phyloP scores from a whole-genome alignment of 177 flowering plant genomes.

The Telopea speciosissima region DNA sequence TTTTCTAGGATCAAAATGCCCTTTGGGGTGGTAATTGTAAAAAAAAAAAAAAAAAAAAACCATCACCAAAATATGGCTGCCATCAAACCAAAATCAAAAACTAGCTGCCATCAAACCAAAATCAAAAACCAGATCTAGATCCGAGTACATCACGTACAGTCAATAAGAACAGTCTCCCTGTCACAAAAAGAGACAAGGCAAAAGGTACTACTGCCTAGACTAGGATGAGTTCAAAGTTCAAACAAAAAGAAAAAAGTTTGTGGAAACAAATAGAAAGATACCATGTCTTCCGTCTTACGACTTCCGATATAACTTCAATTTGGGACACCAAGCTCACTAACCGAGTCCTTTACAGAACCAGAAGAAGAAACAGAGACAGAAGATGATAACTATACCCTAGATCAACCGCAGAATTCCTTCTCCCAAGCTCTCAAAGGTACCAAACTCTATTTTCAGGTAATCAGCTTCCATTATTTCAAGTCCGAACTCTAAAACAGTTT shows the following conservation, averaged over 20 bases:
- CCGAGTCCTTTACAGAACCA: constrained; percentile 24
- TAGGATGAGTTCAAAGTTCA: not conserved
- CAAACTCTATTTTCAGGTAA: not conserved
- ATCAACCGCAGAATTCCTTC: constrained; percentile 59
- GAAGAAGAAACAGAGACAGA: constrained; percentile 33
- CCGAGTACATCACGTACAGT: constrained; percentile 31
- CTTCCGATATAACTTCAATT: constrained; percentile 4
- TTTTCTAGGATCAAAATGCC: too few relatives aligned
- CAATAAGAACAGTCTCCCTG: constrained; percentile 28
- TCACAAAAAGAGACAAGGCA: constrained; percentile 38
- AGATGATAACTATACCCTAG: constrained; percentile 26
- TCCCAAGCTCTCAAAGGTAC: constrained; percentile 74
- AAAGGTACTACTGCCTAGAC: constrained; percentile 48
- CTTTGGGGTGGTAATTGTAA: too few relatives aligned
- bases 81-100: too few relatives aligned
- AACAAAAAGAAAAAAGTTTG: constrained; percentile 2
- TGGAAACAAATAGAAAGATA: constrained; percentile 3
- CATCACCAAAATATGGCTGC: too few relatives aligned
- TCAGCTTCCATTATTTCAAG: constrained; percentile 2
- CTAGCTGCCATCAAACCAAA: too few relatives aligned
- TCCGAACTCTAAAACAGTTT: not conserved
- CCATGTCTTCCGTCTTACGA: too few relatives aligned
- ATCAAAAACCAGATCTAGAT: constrained; percentile 56
- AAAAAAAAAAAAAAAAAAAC: too few relatives aligned
- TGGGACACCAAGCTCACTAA: constrained; percentile 8